phyloP scores from a whole-genome alignment of 2,329 filamentous ascomycete genomes.

The Colletotrichum tofieldiae region DNA sequence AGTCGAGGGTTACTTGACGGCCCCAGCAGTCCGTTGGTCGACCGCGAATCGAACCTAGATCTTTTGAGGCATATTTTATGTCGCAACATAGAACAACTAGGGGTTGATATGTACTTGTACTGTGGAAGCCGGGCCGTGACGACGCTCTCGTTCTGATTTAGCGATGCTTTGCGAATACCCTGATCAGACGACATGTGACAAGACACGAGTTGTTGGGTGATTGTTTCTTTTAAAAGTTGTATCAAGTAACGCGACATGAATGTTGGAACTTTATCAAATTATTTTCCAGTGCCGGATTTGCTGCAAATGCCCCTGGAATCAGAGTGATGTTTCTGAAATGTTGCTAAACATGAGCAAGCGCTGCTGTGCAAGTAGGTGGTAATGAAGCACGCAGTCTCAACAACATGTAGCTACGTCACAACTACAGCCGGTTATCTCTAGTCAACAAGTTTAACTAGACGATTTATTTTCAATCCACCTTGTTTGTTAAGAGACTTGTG shows the following conservation, averaged over 20 bases:
- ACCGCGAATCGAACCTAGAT: slow-evolving; percentile 28
- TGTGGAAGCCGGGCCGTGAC: no score
- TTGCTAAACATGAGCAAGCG: not conserved
- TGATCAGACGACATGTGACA: no score
- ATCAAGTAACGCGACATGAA: no score
- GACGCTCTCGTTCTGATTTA: not conserved
- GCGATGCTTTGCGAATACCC: not conserved
- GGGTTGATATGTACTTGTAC: not conserved
- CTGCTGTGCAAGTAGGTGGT: not conserved
- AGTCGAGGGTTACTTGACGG: slow-evolving; percentile 31
- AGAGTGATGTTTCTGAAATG: not conserved
- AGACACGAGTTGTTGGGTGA: not conserved
- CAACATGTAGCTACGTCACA: no score
- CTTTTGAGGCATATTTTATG: no score
- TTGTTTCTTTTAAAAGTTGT: not conserved
- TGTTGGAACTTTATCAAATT: no score
- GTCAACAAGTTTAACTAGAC: no score
- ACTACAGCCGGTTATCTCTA: no score
- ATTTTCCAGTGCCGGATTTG: no score
- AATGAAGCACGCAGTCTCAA: not conserved
- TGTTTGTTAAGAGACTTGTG: no score
- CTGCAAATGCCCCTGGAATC: not conserved
- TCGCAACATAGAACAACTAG: no score
- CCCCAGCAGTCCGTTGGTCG: slow-evolving; percentile 31
- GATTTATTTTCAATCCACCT: no score